Percentiles rank a stretch among this genome's conserved stretches.
Conservation (phyloP, 768 basidiomycete genomes). For the Stropharia rugosoannulata region DNA sequence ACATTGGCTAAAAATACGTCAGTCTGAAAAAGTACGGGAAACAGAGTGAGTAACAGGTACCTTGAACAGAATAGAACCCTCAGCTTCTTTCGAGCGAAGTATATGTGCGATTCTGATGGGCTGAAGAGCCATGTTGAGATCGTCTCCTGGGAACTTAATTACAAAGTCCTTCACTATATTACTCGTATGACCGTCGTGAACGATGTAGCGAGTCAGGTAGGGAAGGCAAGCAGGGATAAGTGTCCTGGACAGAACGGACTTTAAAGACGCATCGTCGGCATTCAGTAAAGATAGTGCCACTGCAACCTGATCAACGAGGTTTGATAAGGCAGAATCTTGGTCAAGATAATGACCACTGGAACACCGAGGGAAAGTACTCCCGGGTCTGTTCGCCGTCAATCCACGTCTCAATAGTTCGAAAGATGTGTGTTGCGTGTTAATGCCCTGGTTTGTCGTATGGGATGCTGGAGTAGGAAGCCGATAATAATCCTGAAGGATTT, state of each 20-base stretch:
- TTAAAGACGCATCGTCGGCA: conserved; percentile 14
- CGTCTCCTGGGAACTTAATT: conserved; percentile 14
- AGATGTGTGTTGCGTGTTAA: conserved; percentile 12
- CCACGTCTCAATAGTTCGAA: conserved; percentile 41
- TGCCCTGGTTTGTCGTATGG: not conserved
- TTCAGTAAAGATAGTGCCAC: conserved; percentile 21
- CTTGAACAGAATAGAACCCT: conserved; percentile 39
- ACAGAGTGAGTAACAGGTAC: conserved; percentile 22
- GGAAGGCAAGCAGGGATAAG: conserved; percentile 19
- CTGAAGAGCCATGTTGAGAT: conserved; percentile 10
- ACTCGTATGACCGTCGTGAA: not conserved
- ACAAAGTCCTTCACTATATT: conserved; percentile 17
- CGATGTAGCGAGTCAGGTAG: conserved; percentile 28
- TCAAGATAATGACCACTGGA: conserved; percentile 44
- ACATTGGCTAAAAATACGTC: conserved; percentile 44
- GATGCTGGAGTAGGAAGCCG: conserved; percentile 41
- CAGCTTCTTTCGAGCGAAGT: conserved; percentile 26
- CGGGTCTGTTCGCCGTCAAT: conserved; percentile 7
- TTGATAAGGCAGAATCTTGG: conserved; percentile 47
- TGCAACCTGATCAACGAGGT: conserved; percentile 38
- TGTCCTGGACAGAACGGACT: conserved; percentile 35
- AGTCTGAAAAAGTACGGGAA: not conserved
- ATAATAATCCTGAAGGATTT: conserved; percentile 42
- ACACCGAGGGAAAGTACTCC: conserved; percentile 8
- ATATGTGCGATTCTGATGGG: conserved; percentile 8